A percentile compares a stretch with the other conserved stretches of the same genome.
Conservation (phyloP, 176 grass and related monocot genomes). For the Otatea glauca region DNA sequence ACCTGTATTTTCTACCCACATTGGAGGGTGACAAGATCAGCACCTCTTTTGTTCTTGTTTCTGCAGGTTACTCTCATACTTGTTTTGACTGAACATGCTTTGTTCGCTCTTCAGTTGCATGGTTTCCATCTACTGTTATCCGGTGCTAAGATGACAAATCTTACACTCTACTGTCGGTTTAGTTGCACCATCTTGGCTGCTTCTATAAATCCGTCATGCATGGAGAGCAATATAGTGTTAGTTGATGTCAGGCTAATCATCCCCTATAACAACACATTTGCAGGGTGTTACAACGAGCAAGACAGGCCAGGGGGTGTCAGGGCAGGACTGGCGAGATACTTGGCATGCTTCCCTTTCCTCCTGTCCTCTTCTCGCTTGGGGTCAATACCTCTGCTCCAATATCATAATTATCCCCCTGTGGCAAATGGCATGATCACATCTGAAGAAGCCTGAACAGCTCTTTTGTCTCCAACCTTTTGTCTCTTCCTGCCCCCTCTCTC, state of each 20-base stretch:
- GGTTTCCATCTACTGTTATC: not conserved
- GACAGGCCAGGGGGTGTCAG: constrained; percentile 18
- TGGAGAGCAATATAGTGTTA: not conserved
- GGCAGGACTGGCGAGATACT: constrained; percentile 22
- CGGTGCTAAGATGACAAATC: no score
- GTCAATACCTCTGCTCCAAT: constrained; percentile 19
- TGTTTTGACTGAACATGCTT: constrained; percentile 3
- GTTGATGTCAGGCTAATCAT: no score
- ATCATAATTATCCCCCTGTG: constrained; percentile 35
- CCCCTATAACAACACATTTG: not conserved
- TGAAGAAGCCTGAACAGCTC: constrained; percentile 55
- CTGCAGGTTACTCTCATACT: not conserved
- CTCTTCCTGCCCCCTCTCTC: constrained; percentile 42
- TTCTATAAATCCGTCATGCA: not conserved
- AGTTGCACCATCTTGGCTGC: not conserved
- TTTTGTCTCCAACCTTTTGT: constrained; percentile 63
- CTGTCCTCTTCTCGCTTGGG: constrained; percentile 15
- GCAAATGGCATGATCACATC: constrained; percentile 42
- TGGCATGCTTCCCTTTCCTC: constrained; percentile 34
- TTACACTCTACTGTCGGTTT: not conserved
- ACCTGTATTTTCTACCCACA: not conserved
- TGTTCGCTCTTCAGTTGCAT: not conserved
- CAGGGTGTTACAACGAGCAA: not conserved
- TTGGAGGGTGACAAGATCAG: constrained; percentile 4
- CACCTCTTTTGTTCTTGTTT: not conserved